phyloP scores from a whole-genome alignment of 345 rosid species.

The Diplotaxis tenuifolia region DNA sequence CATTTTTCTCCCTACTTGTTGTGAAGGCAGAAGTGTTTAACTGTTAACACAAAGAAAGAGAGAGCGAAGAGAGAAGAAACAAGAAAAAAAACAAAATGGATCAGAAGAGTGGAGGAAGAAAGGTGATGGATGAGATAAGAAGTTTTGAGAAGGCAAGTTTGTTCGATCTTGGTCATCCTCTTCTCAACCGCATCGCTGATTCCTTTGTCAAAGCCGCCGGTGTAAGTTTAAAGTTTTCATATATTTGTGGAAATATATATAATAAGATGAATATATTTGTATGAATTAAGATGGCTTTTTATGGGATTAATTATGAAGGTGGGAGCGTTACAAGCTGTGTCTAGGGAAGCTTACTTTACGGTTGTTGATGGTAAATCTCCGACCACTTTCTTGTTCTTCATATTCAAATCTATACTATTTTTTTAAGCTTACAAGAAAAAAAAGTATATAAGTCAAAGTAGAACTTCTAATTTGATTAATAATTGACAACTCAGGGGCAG shows the following conservation, averaged over 20 bases:
- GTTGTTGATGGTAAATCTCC: constrained; percentile 53
- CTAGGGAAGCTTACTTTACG: constrained; percentile 70
- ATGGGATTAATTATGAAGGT: constrained; percentile 42
- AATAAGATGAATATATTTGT: too few relatives aligned
- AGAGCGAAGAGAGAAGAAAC: background rate
- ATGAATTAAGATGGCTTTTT: background rate
- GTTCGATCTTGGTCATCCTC: constrained; percentile 93
- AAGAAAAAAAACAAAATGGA: constrained; percentile 20
- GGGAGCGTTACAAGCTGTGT: constrained; percentile 77
- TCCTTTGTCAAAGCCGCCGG: constrained; percentile 93
- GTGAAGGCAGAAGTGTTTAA: background rate
- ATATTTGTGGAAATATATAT: background rate
- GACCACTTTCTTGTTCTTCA: background rate
- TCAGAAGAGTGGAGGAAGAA: constrained; percentile 37
- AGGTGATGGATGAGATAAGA: constrained; percentile 50
- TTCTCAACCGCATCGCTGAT: constrained; percentile 85
- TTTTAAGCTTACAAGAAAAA: too few relatives aligned
- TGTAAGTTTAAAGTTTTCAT: constrained; percentile 34
- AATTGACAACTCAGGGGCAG: constrained; percentile 42
- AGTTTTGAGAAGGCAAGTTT: constrained; percentile 58
- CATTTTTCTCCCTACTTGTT: constrained; percentile 24
- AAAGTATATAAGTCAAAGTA: background rate
- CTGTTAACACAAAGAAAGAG: background rate
- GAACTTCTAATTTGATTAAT: background rate
- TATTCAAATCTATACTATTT: background rate